Evolutionary conservation across 805 yeast genomes (phyloP).

Genomic region (Teunomyces pallodes): DNA sequence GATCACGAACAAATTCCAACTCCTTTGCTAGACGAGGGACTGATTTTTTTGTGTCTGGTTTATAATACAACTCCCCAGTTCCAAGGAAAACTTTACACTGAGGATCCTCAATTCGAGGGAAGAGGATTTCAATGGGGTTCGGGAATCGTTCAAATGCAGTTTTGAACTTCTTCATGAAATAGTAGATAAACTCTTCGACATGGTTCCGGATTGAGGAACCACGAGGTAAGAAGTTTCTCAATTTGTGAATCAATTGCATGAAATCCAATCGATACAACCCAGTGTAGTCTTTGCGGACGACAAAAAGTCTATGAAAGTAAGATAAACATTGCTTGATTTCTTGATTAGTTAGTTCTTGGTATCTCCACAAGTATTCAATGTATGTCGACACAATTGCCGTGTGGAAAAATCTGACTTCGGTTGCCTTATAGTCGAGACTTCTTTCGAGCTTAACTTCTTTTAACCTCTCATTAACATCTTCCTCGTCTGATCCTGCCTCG

Average conservation of each 20-base stretch:
- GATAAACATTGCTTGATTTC: slow-evolving; percentile 63
- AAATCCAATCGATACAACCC: slow-evolving; percentile 72
- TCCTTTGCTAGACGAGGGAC: slow-evolving; percentile 32
- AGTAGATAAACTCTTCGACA: slow-evolving; percentile 60
- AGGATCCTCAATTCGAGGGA: slow-evolving; percentile 53
- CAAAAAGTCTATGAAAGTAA: slow-evolving; percentile 70
- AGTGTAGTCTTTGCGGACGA: slow-evolving; percentile 54
- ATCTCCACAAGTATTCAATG: slow-evolving; percentile 58
- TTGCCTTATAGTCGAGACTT: slow-evolving; percentile 41
- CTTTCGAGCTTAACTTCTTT: slow-evolving; percentile 43
- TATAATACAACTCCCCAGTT: slow-evolving; percentile 51
- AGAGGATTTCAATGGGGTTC: slow-evolving; percentile 63
- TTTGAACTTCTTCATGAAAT: slow-evolving; percentile 62
- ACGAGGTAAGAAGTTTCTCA: slow-evolving; percentile 47
- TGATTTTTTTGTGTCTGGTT: slow-evolving; percentile 15
- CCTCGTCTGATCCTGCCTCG: slow-evolving; percentile 27
- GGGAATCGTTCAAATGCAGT: slow-evolving; percentile 48
- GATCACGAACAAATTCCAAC: slow-evolving; percentile 29
- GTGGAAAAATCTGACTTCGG: slow-evolving; percentile 49
- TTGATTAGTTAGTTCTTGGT: slow-evolving; percentile 56
- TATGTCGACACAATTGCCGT: slow-evolving; percentile 65
- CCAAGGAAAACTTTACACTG: slow-evolving; percentile 50
- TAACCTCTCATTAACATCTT: slow-evolving; percentile 27
- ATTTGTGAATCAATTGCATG: slow-evolving; percentile 54
- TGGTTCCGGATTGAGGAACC: slow-evolving; percentile 51